Base-by-base conservation (phyloP, 2,329 filamentous ascomycete species). In the Aureobasidium sp. region DNA sequence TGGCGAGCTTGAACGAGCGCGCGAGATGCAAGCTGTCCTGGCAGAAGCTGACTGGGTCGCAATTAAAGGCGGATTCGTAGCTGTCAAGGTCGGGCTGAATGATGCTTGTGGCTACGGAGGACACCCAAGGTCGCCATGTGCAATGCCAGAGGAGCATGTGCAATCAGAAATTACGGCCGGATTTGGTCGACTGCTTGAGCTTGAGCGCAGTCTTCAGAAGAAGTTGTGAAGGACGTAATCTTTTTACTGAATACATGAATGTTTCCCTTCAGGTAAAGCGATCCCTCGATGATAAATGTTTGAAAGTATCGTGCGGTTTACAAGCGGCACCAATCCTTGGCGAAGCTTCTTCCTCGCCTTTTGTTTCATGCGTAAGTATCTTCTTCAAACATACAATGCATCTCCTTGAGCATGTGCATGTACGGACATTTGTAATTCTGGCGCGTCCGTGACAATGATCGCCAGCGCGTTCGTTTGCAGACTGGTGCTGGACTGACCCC, bases 1-100 rank as follows among this genome's bases (percentile, higher is more conserved):
- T n/a, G 87, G 87, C 32, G 78, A 83, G 63, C 69, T 82, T 8
- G 75, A 81, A 5, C 83, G 88, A 68, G 87, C 88, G 0, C 79
- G 81, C 60, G 79, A 80, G 66, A 71, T 89, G 69, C 88, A 89
- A 73, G 85, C 84, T 50, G 72, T 87, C 34, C 80, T 90, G 26
- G 86, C 86, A 1, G 76, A 81, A 37, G 87, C 84, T 26, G 87
- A 90, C 73, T 89, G 87, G 87, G 81, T 80, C 0, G 84, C 84
- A 51, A 89, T 88, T 65, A 81, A 87, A 68, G 84, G 85, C 15
- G 87, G 87, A 0, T 84, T 89, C 66, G 81, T 88, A 34, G 85
- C 85, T 4, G 87, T 87, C 64, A 90, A 90, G 77, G 82, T 83
- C 50, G 86, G 80, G 1, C 71, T 90, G 69, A 77, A 85, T 71